Percentiles rank a stretch among this genome's conserved stretches.
Evolutionary conservation across 805 yeast genomes (phyloP).

Genomic region (Metschnikowia reukaufii): DNA sequence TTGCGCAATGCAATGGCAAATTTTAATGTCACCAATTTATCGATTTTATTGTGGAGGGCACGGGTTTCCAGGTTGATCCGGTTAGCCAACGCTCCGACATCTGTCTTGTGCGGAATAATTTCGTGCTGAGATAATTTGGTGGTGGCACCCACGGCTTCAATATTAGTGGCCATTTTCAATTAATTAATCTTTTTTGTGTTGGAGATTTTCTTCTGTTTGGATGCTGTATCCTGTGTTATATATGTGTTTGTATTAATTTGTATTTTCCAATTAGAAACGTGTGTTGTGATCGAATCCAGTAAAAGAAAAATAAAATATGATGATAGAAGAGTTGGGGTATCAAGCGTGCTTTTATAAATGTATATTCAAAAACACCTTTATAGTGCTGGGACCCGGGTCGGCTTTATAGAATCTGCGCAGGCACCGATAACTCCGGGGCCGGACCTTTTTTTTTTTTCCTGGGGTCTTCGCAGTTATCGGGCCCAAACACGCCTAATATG

Average conservation of each 20-base stretch:
- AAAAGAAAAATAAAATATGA: not conserved
- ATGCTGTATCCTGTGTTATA: no score
- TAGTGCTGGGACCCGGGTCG: not conserved
- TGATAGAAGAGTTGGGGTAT: not conserved
- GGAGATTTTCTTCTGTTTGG: no score
- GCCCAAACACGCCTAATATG: not conserved
- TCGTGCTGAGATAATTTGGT: constrained; percentile 43
- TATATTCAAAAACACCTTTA: not conserved
- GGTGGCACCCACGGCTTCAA: constrained; percentile 21
- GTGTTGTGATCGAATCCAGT: not conserved
- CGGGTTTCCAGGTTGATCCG: constrained; percentile 73
- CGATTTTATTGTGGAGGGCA: constrained; percentile 63
- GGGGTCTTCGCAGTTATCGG: constrained; percentile 15
- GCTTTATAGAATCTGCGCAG: constrained; percentile 6
- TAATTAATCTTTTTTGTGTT: not conserved
- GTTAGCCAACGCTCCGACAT: constrained; percentile 80
- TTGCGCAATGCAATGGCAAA: constrained; percentile 76
- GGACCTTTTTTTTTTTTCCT: not conserved
- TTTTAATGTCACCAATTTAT: constrained; percentile 66
- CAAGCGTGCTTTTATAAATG: not conserved
- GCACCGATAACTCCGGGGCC: constrained; percentile 16
- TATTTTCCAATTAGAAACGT: no score
- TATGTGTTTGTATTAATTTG: no score
- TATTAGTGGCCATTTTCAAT: not conserved
- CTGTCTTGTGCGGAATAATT: constrained; percentile 74